Conservation (phyloP, 176 grass and related monocot genomes). For the Raddia guianensis region DNA sequence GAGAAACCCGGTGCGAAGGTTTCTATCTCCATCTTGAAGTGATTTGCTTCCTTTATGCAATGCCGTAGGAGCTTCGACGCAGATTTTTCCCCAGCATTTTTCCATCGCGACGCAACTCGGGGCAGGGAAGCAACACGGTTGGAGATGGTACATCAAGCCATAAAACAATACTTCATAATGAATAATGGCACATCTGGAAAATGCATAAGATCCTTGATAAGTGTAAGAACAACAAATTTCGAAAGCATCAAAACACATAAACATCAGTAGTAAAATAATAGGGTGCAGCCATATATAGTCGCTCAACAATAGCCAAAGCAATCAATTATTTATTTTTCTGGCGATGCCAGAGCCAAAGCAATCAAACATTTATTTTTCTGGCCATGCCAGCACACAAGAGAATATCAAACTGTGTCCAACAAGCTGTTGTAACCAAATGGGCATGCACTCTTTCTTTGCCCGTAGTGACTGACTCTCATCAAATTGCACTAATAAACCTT, state of each 20-base stretch:
- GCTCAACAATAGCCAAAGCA: neutral
- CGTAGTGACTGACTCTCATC: neutral
- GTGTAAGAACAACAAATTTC: conserved; percentile 34
- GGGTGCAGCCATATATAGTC: neutral
- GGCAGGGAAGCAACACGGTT: no score
- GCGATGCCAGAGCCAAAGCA: neutral
- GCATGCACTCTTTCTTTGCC: neutral
- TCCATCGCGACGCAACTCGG: no score
- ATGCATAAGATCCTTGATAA: neutral
- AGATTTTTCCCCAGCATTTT: no score
- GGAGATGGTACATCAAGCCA: neutral
- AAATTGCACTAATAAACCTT: neutral
- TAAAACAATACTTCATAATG: neutral
- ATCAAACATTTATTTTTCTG: neutral
- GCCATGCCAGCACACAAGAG: neutral
- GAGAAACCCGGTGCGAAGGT: no score
- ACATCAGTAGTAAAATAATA: neutral
- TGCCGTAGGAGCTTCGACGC: no score
- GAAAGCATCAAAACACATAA: neutral
- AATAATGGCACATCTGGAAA: neutral
- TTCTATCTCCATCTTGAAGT: no score
- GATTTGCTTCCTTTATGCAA: no score
- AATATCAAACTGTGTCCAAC: neutral
- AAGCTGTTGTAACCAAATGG: neutral
- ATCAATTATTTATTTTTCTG: neutral